phyloP scores from a whole-genome alignment of 2,329 filamentous ascomycete species.

The Paecilomyces niveus region DNA sequence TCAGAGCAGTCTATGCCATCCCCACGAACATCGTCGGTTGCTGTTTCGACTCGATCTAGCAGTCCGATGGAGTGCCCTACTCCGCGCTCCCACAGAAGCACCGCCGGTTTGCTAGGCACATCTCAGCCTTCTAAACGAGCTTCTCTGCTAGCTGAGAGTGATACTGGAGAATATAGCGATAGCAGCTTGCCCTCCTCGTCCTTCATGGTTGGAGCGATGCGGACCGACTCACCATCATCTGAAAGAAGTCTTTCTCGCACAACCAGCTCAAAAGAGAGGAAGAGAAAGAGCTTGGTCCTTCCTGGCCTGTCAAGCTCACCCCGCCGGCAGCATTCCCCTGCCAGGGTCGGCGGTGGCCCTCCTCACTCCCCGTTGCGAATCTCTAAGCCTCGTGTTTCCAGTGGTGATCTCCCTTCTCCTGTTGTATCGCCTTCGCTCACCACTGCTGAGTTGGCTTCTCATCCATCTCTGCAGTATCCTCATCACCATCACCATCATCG shows the following conservation, averaged over 20 bases:
- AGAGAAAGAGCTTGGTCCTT: constrained; percentile 79
- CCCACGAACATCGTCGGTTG: constrained; percentile 52
- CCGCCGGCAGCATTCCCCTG: constrained; percentile 82
- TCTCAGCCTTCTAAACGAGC: constrained; percentile 60
- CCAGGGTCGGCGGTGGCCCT: constrained; percentile 60
- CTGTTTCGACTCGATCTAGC: constrained; percentile 74
- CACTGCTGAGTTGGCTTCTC: constrained; percentile 57
- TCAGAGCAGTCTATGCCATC: constrained; percentile 43
- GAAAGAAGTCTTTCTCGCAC: constrained; percentile 73
- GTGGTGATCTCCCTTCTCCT: constrained; percentile 60
- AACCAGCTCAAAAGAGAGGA: constrained; percentile 72
- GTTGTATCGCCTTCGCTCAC: constrained; percentile 84
- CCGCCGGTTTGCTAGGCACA: constrained; percentile 51
- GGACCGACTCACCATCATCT: constrained; percentile 85
- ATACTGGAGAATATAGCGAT: constrained; percentile 74
- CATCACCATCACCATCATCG: constrained; percentile 61
- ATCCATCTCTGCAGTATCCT: constrained; percentile 58
- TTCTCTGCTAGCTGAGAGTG: constrained; percentile 75
- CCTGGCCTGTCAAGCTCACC: constrained; percentile 67
- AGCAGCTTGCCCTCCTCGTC: constrained; percentile 84
- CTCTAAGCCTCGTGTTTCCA: constrained; percentile 66
- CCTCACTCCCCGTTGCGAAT: constrained; percentile 84
- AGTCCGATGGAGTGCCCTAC: constrained; percentile 89
- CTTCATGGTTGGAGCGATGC: constrained; percentile 59
- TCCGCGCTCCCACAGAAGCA: constrained; percentile 70